These are phyloP conservation scores for Capillidium heterosporum DNA, from an alignment of 371 early-diverging fungal species.

Conservation along the genomic window DNA sequence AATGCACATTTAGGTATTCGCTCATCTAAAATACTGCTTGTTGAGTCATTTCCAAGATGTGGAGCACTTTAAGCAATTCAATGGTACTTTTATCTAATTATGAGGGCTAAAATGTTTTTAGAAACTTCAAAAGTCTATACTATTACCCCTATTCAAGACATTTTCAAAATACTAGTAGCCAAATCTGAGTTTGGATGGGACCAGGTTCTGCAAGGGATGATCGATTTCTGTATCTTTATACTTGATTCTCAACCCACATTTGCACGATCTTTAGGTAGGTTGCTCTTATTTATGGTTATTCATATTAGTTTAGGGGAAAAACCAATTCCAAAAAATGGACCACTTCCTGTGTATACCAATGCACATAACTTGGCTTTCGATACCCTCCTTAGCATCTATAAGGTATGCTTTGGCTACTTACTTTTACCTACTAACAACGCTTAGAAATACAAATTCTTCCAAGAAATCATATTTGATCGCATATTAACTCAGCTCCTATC, in stretches of 20 bases:
- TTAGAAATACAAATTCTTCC: neutral
- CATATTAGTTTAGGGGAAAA: neutral
- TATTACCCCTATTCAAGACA: neutral
- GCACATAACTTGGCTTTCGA: neutral
- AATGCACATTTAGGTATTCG: neutral
- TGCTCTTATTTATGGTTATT: neutral
- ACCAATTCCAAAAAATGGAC: neutral
- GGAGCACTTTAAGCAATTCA: neutral
- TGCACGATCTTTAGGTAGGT: neutral
- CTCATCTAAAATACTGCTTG: neutral
- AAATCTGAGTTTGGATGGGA: slow-evolving; percentile 1
- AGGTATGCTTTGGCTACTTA: neutral
- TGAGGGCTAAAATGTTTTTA: neutral
- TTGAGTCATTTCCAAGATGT: neutral
- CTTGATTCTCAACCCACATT: slow-evolving; percentile 1
- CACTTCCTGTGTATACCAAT: neutral
- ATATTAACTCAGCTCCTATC: neutral
- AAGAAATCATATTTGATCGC: neutral
- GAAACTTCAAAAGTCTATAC: neutral
- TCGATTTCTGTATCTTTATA: slow-evolving; percentile 2
- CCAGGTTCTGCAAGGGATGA: neutral
- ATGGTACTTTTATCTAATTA: neutral
- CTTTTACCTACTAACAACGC: neutral
- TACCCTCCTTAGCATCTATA: neutral
- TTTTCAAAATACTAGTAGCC: neutral